These are phyloP conservation scores for Pseudogymnoascus sp. DNA, from an alignment of 2,329 filamentous ascomycete genomes.

Conservation along the genomic window DNA sequence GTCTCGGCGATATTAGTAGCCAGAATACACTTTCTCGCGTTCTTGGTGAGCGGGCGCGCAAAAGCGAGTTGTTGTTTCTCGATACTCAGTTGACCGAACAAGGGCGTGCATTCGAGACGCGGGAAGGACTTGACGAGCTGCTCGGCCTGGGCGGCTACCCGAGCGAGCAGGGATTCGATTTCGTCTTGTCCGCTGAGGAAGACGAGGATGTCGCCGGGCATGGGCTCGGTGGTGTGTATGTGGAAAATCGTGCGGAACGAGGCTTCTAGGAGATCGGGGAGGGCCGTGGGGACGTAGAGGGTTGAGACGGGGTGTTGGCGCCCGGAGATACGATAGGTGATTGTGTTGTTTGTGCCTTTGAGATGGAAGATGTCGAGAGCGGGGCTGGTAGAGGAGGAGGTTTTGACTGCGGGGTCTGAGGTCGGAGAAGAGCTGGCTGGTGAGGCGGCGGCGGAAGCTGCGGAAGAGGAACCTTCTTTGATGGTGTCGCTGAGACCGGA, in stretches of 20 bases:
- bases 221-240: slow-evolving; percentile 75
- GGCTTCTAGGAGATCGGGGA: slow-evolving; percentile 73
- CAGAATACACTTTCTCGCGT: slow-evolving; percentile 79
- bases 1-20: slow-evolving; percentile 99
- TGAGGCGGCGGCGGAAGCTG: background rate
- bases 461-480: background rate
- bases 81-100: slow-evolving; percentile 86
- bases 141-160: slow-evolving; percentile 70
- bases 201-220: slow-evolving; percentile 89
- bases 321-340: slow-evolving; percentile 59
- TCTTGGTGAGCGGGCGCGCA: slow-evolving; percentile 57
- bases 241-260: slow-evolving; percentile 76
- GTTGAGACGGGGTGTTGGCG: slow-evolving; percentile 79
- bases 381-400: background rate
- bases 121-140: slow-evolving; percentile 68
- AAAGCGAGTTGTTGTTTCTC: slow-evolving; percentile 82
- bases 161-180: slow-evolving; percentile 70
- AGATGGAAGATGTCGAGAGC: background rate
- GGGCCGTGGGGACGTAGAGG: slow-evolving; percentile 62
- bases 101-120: slow-evolving; percentile 61
- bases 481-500: slow-evolving; percentile 8
- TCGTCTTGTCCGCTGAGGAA: slow-evolving; percentile 91
- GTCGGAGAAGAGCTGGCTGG: background rate
- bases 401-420: background rate
- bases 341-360: slow-evolving; percentile 22